A percentile compares a stretch with the other conserved stretches of the same genome.
Evolutionary conservation across 208 protist species (phyloP).

Genomic region (Porcisia hertigi): DNA sequence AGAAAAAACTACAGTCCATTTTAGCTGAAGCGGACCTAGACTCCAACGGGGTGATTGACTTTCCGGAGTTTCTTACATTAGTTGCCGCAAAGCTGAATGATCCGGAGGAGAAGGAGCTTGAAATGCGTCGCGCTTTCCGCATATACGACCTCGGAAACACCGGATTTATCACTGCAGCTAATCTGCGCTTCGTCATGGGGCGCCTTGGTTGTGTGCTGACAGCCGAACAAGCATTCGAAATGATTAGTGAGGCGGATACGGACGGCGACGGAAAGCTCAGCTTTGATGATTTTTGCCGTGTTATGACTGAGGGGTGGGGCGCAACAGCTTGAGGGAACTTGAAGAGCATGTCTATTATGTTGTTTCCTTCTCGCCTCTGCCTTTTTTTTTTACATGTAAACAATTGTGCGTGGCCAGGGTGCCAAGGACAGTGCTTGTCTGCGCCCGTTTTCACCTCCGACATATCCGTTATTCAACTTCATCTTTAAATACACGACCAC

Average conservation of each 20-base stretch:
- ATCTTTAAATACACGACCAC: neutral
- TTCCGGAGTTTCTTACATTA: conserved; percentile 95
- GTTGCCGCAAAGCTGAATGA: conserved; percentile 89
- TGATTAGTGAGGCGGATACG: conserved; percentile 90
- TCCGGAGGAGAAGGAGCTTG: conserved; percentile 91
- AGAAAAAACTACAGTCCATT: conserved; percentile 95
- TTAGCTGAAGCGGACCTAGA: conserved; percentile 97
- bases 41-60: conserved; percentile 98
- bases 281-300: conserved; percentile 89
- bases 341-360: conserved; percentile 4
- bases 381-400: conserved; percentile 2
- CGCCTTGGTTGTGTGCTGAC: conserved; percentile 92
- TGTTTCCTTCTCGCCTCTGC: neutral
- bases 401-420: conserved; percentile 14
- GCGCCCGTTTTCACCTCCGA: neutral
- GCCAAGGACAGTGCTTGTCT: neutral
- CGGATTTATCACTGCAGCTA: conserved; percentile 91
- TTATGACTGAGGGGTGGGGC: conserved; percentile 66
- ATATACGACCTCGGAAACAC: conserved; percentile 96
- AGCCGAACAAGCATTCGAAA: conserved; percentile 90
- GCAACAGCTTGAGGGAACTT: conserved; percentile 6
- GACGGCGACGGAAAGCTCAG: conserved; percentile 89
- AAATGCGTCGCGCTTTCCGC: conserved; percentile 91
- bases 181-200: conserved; percentile 93
- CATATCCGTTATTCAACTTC: conserved; percentile 3